These are phyloP conservation scores for Cubamyces lactineus DNA, from an alignment of 768 basidiomycete genomes.

Conservation along the genomic window DNA sequence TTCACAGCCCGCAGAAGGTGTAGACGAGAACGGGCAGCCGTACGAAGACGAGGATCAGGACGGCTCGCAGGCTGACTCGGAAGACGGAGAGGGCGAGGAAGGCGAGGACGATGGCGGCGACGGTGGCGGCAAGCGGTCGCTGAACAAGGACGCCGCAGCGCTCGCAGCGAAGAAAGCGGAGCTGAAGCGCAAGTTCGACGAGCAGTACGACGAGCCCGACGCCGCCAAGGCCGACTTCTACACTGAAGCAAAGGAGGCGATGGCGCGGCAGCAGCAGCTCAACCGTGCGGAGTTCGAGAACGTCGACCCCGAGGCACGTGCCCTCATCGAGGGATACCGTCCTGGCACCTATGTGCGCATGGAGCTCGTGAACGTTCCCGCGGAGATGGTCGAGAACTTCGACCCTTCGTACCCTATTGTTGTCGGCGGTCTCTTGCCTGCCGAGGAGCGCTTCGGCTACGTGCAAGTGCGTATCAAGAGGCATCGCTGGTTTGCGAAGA, in stretches of 20 bases:
- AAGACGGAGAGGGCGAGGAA: slow-evolving; percentile 42
- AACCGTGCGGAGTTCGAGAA: slow-evolving; percentile 86
- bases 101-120: slow-evolving; percentile 44
- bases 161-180: slow-evolving; percentile 88
- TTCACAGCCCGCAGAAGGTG: slow-evolving; percentile 40
- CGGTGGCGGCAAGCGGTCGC: slow-evolving; percentile 27
- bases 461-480: slow-evolving; percentile 95
- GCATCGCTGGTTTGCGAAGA: slow-evolving; percentile 90
- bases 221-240: slow-evolving; percentile 85
- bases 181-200: slow-evolving; percentile 94
- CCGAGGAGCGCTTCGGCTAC: slow-evolving; percentile 92
- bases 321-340: slow-evolving; percentile 86
- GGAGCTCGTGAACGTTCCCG: slow-evolving; percentile 82
- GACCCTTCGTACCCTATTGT: slow-evolving; percentile 90
- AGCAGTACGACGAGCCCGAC: slow-evolving; percentile 92
- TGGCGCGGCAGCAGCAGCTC: slow-evolving; percentile 79
- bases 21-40: slow-evolving; percentile 43
- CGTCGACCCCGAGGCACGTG: slow-evolving; percentile 75
- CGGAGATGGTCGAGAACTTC: slow-evolving; percentile 92
- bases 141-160: slow-evolving; percentile 42
- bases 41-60: slow-evolving; percentile 43
- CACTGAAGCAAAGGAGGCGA: slow-evolving; percentile 88
- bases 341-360: slow-evolving; percentile 94
- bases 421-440: slow-evolving; percentile 85
- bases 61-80: slow-evolving; percentile 35